Conservation (phyloP, 352 stramenopile genomes). For the Globisporangium acanthophoron region DNA sequence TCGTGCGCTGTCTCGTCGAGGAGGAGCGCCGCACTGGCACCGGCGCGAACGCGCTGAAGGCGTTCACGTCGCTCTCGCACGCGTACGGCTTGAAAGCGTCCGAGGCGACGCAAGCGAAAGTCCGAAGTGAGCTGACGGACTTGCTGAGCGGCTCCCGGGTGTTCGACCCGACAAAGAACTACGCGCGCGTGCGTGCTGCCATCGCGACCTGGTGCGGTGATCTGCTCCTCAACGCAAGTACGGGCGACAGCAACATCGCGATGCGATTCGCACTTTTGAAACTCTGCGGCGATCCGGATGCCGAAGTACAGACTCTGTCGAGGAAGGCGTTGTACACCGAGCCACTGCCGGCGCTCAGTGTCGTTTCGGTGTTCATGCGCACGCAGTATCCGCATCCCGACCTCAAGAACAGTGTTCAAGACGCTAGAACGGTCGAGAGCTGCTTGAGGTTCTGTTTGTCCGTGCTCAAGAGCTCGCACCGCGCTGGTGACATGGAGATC, state of each 20-base stretch:
- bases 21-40: constrained; percentile 38
- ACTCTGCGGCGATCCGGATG: constrained; percentile 28
- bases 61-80: constrained; percentile 42
- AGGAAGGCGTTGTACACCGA: constrained; percentile 38
- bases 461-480: constrained; percentile 26
- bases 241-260: constrained; percentile 22
- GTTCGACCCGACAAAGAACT: constrained; percentile 54
- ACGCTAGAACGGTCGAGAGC: constrained; percentile 30
- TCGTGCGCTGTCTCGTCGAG: constrained; percentile 56
- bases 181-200: constrained; percentile 49
- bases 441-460: constrained; percentile 50
- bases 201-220: constrained; percentile 57
- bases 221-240: constrained; percentile 24
- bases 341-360: constrained; percentile 30
- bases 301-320: constrained; percentile 32
- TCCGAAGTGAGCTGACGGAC: constrained; percentile 44
- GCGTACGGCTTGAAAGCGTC: constrained; percentile 32
- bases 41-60: constrained; percentile 57
- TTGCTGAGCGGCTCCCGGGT: constrained; percentile 54
- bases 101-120: constrained; percentile 23
- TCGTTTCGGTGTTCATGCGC: constrained; percentile 24
- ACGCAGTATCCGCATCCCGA: constrained; percentile 22
- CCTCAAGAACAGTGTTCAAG: constrained; percentile 34
- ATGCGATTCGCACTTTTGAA: constrained; percentile 63
- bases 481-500: constrained; percentile 13